Percentiles rank a stretch among this genome's conserved stretches.
Conservation (phyloP, 352 stramenopile genomes). For the Pythium plurisporium region DNA sequence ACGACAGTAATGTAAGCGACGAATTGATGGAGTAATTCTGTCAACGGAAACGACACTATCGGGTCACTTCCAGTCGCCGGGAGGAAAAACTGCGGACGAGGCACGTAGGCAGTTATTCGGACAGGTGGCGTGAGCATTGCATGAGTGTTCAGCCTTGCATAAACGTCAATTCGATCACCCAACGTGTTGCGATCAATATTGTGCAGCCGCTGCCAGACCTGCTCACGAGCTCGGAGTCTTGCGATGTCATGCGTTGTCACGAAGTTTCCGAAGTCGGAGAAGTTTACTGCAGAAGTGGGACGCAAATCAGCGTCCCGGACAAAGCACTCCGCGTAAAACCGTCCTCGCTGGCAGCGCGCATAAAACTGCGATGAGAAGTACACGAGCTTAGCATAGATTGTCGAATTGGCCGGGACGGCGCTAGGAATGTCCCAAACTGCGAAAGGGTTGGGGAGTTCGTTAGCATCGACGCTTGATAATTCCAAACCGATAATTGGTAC, state of each 20-base stretch:
- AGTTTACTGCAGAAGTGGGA: background rate
- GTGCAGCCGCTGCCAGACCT: background rate
- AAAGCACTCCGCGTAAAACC: slow-evolving; percentile 20
- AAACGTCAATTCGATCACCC: background rate
- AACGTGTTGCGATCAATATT: no score
- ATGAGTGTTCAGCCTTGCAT: slow-evolving; percentile 1
- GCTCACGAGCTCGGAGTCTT: background rate
- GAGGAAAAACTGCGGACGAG: slow-evolving; percentile 25
- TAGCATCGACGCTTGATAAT: background rate
- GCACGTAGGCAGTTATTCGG: slow-evolving; percentile 11
- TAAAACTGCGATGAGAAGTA: slow-evolving; percentile 11
- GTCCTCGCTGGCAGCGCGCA: slow-evolving; percentile 1
- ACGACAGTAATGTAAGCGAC: slow-evolving; percentile 29
- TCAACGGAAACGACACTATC: slow-evolving; percentile 28
- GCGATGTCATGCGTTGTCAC: slow-evolving; percentile 11
- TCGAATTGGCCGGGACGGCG: slow-evolving; percentile 2
- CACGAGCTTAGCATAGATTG: background rate
- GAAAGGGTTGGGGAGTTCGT: background rate
- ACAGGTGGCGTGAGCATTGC: background rate
- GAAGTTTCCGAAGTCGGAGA: slow-evolving; percentile 4
- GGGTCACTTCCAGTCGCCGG: background rate
- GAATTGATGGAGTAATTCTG: slow-evolving; percentile 30
- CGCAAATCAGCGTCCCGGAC: background rate
- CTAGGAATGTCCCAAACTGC: background rate
- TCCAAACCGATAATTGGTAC: background rate